Conservation (phyloP, 2,329 filamentous ascomycete species). For the Metarhizium album region DNA sequence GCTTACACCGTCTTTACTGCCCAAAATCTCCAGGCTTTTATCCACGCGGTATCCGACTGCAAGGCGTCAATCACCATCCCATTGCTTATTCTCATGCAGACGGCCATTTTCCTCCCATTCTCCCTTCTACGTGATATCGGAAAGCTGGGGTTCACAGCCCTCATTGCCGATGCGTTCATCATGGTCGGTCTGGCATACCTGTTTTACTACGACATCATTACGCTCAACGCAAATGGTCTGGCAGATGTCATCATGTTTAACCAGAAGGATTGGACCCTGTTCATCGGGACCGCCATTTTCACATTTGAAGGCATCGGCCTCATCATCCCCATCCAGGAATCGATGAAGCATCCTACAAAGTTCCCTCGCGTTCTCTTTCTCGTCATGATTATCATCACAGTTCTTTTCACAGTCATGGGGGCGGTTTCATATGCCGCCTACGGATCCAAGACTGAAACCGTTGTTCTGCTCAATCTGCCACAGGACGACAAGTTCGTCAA, state of each 20-base stretch:
- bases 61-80: conserved; percentile 76
- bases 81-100: conserved; percentile 85
- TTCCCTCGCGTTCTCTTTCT: conserved; percentile 80
- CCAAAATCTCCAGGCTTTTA: conserved; percentile 90
- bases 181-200: conserved; percentile 84
- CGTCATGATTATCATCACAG: conserved; percentile 92
- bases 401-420: conserved; percentile 83
- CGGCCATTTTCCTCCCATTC: conserved; percentile 89
- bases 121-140: conserved; percentile 93
- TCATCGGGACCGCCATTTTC: conserved; percentile 98
- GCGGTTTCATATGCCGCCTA: conserved; percentile 93
- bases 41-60: conserved; percentile 83
- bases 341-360: conserved; percentile 83
- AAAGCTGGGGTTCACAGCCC: conserved; percentile 89
- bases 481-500: conserved; percentile 96
- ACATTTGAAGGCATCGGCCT: conserved; percentile 97
- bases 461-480: conserved; percentile 90
- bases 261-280: conserved; percentile 83
- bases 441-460: conserved; percentile 89
- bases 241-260: conserved; percentile 90
- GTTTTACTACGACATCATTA: conserved; percentile 89
- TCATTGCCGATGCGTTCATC: conserved; percentile 91
- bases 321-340: conserved; percentile 96
- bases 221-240: conserved; percentile 64
- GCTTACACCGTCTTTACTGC: conserved; percentile 97